Evolutionary conservation across 129 eudicot genomes (phyloP).

Genomic region (Flaveria bidentis): DNA sequence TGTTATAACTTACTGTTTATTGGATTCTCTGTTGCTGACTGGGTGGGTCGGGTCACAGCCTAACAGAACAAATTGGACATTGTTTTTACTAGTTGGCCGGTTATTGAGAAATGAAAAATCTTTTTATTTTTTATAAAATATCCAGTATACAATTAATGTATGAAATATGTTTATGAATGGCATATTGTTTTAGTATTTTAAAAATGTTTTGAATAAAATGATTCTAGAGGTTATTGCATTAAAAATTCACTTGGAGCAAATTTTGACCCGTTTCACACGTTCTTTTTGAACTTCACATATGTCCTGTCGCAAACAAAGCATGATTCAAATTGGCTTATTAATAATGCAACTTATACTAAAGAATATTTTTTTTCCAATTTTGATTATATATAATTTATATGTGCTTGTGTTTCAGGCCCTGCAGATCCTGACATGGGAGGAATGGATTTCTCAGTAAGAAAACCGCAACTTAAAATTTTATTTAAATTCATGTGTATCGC

Average conservation of each 20-base stretch:
- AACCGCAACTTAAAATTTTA: background rate
- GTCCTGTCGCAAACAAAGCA: background rate
- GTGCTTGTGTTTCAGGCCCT: constrained; percentile 37
- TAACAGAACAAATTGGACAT: too few relatives aligned
- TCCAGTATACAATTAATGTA: too few relatives aligned
- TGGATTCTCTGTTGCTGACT: background rate
- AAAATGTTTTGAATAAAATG: too few relatives aligned
- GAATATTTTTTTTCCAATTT: background rate
- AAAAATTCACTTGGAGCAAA: background rate
- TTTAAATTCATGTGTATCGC: background rate
- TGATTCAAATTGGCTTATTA: background rate
- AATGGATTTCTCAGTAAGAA: constrained; percentile 89
- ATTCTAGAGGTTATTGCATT: too few relatives aligned
- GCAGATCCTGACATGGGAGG: constrained; percentile 63
- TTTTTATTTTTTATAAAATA: too few relatives aligned
- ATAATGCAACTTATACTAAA: background rate
- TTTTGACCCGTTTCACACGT: background rate
- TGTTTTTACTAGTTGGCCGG: too few relatives aligned
- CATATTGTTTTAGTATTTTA: too few relatives aligned
- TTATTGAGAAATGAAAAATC: too few relatives aligned
- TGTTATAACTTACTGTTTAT: background rate
- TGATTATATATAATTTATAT: background rate
- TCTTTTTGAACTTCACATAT: too few relatives aligned
- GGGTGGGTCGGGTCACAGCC: background rate
- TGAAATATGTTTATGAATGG: too few relatives aligned